A percentile compares a stretch with the other conserved stretches of the same genome.
Evolutionary conservation across 2,329 filamentous ascomycete species (phyloP).

Genomic region (Cytospora piceae): DNA sequence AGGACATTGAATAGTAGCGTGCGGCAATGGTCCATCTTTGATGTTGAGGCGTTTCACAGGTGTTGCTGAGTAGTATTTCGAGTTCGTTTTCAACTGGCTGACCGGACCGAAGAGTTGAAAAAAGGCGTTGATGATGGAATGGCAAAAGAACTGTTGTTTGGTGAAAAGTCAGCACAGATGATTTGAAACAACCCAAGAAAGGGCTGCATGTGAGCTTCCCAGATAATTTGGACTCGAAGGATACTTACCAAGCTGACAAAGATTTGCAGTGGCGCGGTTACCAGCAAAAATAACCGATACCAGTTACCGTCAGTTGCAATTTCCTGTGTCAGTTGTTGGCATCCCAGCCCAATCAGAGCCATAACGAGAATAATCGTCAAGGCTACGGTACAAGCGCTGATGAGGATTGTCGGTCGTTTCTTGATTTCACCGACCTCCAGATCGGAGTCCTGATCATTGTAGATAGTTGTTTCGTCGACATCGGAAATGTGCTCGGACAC

Average conservation of each 20-base stretch:
- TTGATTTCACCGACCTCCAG: slow-evolving; percentile 9
- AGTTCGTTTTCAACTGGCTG: slow-evolving; percentile 73
- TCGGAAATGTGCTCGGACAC: neutral
- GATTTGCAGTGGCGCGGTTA: slow-evolving; percentile 11
- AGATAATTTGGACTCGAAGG: neutral
- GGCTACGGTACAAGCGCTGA: slow-evolving; percentile 16
- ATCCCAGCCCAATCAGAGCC: slow-evolving; percentile 20
- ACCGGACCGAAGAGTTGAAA: slow-evolving; percentile 59
- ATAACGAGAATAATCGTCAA: slow-evolving; percentile 16
- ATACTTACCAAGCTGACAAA: slow-evolving; percentile 21
- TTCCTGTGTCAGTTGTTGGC: slow-evolving; percentile 9
- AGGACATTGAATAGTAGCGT: slow-evolving; percentile 82
- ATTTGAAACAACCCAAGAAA: neutral
- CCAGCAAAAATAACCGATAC: slow-evolving; percentile 14
- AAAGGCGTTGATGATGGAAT: slow-evolving; percentile 17
- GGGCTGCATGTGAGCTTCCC: too few species aligned
- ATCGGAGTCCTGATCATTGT: slow-evolving; percentile 3
- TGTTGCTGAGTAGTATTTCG: slow-evolving; percentile 77
- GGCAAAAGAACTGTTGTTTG: slow-evolving; percentile 15
- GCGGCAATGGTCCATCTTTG: slow-evolving; percentile 62
- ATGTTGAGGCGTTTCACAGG: slow-evolving; percentile 60
- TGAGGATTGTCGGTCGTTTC: slow-evolving; percentile 18
- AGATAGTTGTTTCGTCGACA: neutral
- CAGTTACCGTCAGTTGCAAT: slow-evolving; percentile 21
- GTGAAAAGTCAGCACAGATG: neutral